Conservation (phyloP, 2,329 filamentous ascomycete species). For the Macrophomina phaseolina region DNA sequence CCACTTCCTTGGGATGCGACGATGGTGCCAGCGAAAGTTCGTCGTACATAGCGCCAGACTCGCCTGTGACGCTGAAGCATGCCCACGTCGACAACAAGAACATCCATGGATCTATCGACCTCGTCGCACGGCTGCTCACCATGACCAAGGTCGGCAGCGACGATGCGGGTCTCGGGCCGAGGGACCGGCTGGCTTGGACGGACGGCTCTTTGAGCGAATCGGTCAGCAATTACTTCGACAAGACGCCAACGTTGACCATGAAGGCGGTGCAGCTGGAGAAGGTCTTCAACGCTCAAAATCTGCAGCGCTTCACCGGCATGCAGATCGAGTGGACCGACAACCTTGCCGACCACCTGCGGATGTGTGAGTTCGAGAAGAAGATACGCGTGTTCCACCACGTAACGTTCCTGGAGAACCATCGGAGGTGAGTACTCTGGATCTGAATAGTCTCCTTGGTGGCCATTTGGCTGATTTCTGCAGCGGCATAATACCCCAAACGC, state of each 20-base stretch:
- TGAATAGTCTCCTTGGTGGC: neutral
- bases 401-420: slow-evolving; percentile 44
- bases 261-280: slow-evolving; percentile 16
- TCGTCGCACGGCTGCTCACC: slow-evolving; percentile 12
- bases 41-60: slow-evolving; percentile 12
- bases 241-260: slow-evolving; percentile 4
- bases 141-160: neutral
- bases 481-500: slow-evolving; percentile 36
- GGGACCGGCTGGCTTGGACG: neutral
- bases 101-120: neutral
- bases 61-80: slow-evolving; percentile 8
- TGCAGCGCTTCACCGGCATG: slow-evolving; percentile 46
- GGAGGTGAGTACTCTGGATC: slow-evolving; percentile 21
- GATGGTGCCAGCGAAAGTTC: neutral
- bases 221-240: neutral
- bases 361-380: slow-evolving; percentile 47
- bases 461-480: slow-evolving; percentile 29
- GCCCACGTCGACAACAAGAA: neutral
- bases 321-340: slow-evolving; percentile 48
- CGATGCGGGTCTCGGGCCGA: neutral
- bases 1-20: neutral
- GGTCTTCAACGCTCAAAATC: slow-evolving; percentile 32
- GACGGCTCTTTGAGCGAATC: neutral
- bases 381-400: slow-evolving; percentile 51
- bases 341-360: slow-evolving; percentile 49